Evolutionary conservation across 331 rosid genomes (phyloP).

Genomic region (Pyracantha coccinea): DNA sequence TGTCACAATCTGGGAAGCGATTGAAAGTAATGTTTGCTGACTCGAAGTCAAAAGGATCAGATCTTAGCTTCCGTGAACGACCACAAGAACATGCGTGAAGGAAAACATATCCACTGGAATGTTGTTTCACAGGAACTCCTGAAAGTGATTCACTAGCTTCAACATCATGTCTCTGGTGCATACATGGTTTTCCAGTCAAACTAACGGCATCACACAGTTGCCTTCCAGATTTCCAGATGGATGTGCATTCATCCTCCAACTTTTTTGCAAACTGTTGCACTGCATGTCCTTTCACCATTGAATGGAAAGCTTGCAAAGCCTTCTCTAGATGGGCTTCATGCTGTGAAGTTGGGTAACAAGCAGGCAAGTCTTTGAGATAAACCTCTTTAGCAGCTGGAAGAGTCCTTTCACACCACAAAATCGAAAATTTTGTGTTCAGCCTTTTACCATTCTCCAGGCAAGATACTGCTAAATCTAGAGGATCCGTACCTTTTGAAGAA

Average conservation of each 20-base stretch:
- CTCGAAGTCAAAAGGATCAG: slow-evolving; percentile 88
- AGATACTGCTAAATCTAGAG: slow-evolving; percentile 66
- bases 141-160: slow-evolving; percentile 26
- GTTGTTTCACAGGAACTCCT: slow-evolving; percentile 35
- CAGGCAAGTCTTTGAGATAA: slow-evolving; percentile 79
- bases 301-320: slow-evolving; percentile 66
- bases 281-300: slow-evolving; percentile 81
- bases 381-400: slow-evolving; percentile 79
- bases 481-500: slow-evolving; percentile 43
- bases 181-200: slow-evolving; percentile 89
- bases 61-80: slow-evolving; percentile 53
- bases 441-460: slow-evolving; percentile 79
- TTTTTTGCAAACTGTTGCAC: slow-evolving; percentile 54
- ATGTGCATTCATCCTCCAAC: slow-evolving; percentile 79
- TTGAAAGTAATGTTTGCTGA: slow-evolving; percentile 51
- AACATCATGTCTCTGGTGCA: slow-evolving; percentile 75
- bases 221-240: slow-evolving; percentile 86
- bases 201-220: slow-evolving; percentile 89
- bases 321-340: slow-evolving; percentile 65
- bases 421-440: slow-evolving; percentile 63
- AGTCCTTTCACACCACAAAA: slow-evolving; percentile 73
- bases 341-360: slow-evolving; percentile 69
- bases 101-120: slow-evolving; percentile 84
- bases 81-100: slow-evolving; percentile 92
- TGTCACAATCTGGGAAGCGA: slow-evolving; percentile 74